Base-by-base conservation (phyloP, 352 stramenopile genomes). In the Chrysophaeum taylorii region DNA sequence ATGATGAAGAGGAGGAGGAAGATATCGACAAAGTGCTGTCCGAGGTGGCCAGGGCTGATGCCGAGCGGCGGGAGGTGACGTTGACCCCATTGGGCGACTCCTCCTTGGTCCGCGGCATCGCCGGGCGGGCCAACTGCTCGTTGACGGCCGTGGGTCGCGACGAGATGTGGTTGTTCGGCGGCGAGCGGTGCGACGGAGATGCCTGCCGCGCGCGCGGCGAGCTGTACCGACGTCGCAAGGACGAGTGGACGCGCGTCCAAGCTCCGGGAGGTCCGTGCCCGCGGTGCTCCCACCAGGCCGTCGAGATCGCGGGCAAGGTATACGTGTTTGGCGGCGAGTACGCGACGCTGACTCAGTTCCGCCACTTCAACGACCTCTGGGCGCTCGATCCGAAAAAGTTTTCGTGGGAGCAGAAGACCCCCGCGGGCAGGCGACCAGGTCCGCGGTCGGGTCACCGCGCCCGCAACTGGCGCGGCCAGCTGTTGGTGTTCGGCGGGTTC, bases 281-380 rank as follows among this genome's bases (percentile, higher is more conserved):
- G 12, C 79, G 90, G 71, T 95, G 89, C 78, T 92, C 86, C 64
- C 90, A 96, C 77, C 90, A 96, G 75, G 76, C 82, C 0, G 89
- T 86, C 18, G 83, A 91, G n/a, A 92, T 87, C 74, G 77, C 86
- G 70, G 88, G 95, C 73, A 82, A 93, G 57, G 62, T 96, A 12
- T 96, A 96, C 73, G 79, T 96, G 16, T 93, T 96, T 69, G 90
- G 90, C 63, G 90, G 90, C 31, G 90, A 96, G 73, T 96, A 95
- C 68, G 90, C 88, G 0, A 95, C 89, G 0, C 85, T 86, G 0
- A 87, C 94, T 71, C 90, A 96, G 78, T 96, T 96, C 76, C 87
- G 95, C 74, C 90, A 96, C 80, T 95, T 96, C 75, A 66, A 85
- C 38, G 87, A 95, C 79, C n/a, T 93, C 33, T 94, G 88, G 88